phyloP scores from a whole-genome alignment of 768 basidiomycete genomes.

The Podaxis mareebaensis region DNA sequence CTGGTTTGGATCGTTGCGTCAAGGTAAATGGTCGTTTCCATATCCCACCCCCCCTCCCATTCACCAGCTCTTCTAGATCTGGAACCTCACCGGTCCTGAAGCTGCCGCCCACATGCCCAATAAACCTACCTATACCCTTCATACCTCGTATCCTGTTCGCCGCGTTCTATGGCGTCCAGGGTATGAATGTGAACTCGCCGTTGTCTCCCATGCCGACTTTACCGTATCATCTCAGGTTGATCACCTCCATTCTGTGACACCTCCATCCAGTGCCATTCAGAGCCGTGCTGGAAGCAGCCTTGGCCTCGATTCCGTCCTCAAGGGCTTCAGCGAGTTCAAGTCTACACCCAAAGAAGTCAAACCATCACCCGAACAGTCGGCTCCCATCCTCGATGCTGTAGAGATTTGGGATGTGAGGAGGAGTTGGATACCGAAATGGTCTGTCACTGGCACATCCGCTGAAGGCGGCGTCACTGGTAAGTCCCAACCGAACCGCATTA shows the following conservation, averaged over 20 bases:
- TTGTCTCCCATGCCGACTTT: constrained; percentile 66
- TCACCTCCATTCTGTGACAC: constrained; percentile 21
- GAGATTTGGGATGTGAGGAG: constrained; percentile 89
- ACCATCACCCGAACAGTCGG: neutral
- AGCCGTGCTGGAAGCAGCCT: constrained; percentile 31
- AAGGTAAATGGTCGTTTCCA: constrained; percentile 46
- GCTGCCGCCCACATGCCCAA: constrained; percentile 52
- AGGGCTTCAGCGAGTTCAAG: constrained; percentile 18
- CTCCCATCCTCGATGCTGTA: constrained; percentile 52
- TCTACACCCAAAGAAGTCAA: constrained; percentile 8
- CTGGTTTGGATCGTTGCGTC: constrained; percentile 76
- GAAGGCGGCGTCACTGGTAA: constrained; percentile 79
- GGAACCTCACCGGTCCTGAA: constrained; percentile 61
- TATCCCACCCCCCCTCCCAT: neutral
- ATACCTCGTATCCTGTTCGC: constrained; percentile 74
- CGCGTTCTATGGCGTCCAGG: constrained; percentile 76
- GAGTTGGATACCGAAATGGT: constrained; percentile 83
- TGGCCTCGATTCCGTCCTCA: constrained; percentile 29
- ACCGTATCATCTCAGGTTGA: constrained; percentile 28
- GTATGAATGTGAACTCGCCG: constrained; percentile 72
- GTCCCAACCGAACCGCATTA: constrained; percentile 7
- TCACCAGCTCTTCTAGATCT: constrained; percentile 45
- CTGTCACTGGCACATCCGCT: constrained; percentile 57
- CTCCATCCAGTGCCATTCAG: constrained; percentile 19
- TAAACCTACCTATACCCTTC: constrained; percentile 69